Evolutionary conservation across 1,284 basidiomycete genomes (phyloP), one percentile per base, ranked within the genome.

Genomic region (Trichosporon asahii): DNA sequence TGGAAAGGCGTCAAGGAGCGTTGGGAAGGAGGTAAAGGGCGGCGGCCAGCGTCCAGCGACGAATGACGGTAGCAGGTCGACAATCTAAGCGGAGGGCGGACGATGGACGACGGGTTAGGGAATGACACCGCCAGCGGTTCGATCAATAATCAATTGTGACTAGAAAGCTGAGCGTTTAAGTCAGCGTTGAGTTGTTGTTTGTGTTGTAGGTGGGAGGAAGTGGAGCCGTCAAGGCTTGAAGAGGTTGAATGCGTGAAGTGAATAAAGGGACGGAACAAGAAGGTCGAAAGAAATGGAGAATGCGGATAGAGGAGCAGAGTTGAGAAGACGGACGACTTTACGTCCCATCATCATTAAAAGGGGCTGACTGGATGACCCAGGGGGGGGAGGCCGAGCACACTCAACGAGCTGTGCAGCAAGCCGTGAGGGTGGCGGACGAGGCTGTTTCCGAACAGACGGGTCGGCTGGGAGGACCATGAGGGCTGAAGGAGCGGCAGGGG

Each of bases 31-130:
- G 4, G n/a, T 18, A 4, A 21, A 23, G 29, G 31, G 25, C 29
- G 18, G 37, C 40, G 64, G 21, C 64, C 63, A 44, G 37, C 40
- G 64, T 9, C 64, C 63, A 44, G 63, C 35, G 63, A 64, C 18
- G 27, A 31, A 31, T n/a, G 29, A n/a, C 29, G 33, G 57, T 61
- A 18, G 18, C 33, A 5, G 2, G 57, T 31, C 29, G 29, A 33
- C 15, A 15, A 14, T 33, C 29, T 29, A n/a, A 29, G 18, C 6
- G 8, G 64, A 6, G 44, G 44, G 7, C n/a, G 21, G 35, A 27
- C n/a, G 33, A 27, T 40, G 31, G 37, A 27, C 12, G 31, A 35
- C 33, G 21, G 23, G 46, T 35, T 11, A 15, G 14, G 46, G 8
- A 15, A 29, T 14, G 49, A 53, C 21, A 57, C 53, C 25, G 23